phyloP scores from a whole-genome alignment of 257 asterid species.

The Nicotiana paniculata region DNA sequence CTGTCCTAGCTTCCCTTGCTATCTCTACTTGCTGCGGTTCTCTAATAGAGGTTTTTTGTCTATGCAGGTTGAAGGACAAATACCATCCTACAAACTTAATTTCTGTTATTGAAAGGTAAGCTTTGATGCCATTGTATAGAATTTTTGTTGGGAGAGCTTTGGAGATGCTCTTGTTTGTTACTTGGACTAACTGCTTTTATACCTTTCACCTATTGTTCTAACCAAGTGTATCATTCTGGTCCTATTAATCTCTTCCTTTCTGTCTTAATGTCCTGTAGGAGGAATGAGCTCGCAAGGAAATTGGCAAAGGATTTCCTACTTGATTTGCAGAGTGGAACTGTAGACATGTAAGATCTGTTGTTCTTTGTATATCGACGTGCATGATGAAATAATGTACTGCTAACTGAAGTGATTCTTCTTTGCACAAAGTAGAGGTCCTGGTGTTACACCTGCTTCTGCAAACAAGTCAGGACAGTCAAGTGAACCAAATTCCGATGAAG shows the following conservation, averaged over 20 bases:
- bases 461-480: constrained; percentile 66
- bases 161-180: constrained; percentile 1
- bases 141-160: not conserved
- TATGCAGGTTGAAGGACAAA: constrained; percentile 88
- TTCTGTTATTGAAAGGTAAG: constrained; percentile 80
- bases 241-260: not conserved
- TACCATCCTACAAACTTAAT: constrained; percentile 89
- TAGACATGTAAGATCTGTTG: constrained; percentile 64
- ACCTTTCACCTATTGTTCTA: not conserved
- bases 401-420: constrained; percentile 15
- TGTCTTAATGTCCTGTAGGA: constrained; percentile 39
- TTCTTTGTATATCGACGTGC: not conserved
- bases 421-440: constrained; percentile 67
- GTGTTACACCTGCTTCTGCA: constrained; percentile 45
- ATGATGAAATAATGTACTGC: not conserved
- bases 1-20: constrained; percentile 6
- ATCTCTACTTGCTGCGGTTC: not conserved
- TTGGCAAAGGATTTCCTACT: constrained; percentile 75
- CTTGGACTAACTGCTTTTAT: not conserved
- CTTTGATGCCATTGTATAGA: not conserved
- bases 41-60: constrained; percentile 18
- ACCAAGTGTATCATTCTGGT: not conserved
- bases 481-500: constrained; percentile 77
- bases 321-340: constrained; percentile 82
- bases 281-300: constrained; percentile 75